Conservation (phyloP, 2,329 filamentous ascomycete species). For the Talaromyces sp. region DNA sequence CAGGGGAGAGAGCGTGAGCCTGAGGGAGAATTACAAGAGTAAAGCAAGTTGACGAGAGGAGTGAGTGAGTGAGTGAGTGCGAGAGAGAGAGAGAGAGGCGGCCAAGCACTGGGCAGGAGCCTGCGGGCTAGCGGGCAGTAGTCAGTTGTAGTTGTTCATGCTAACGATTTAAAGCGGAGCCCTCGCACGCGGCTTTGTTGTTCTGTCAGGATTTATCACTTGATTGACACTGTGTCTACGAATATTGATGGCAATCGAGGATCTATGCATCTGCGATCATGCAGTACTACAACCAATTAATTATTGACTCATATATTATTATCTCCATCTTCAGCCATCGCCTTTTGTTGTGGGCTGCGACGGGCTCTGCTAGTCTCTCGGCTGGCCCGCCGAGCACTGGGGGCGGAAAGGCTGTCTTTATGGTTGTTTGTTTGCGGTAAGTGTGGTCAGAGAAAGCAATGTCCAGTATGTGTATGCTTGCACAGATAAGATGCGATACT, state of each 20-base stretch:
- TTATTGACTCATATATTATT: background rate
- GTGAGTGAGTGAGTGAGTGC: background rate
- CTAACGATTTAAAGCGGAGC: background rate
- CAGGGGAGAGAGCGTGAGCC: background rate
- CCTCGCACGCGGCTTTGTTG: background rate
- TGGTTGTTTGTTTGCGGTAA: too few relatives aligned
- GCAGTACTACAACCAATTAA: too few relatives aligned
- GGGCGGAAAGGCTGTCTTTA: background rate
- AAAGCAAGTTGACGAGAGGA: background rate
- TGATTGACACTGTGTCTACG: too few relatives aligned
- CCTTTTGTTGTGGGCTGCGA: background rate
- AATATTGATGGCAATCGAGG: too few relatives aligned
- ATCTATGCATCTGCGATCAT: background rate
- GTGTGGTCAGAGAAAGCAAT: too few relatives aligned
- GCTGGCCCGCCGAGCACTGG: background rate
- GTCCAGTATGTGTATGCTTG: too few relatives aligned
- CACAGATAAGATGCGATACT: too few relatives aligned
- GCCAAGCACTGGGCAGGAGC: background rate
- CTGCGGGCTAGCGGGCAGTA: background rate
- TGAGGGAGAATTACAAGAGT: background rate
- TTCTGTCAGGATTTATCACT: background rate
- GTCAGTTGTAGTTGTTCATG: background rate
- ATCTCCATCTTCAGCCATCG: background rate
- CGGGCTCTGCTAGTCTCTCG: background rate
- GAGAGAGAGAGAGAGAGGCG: background rate